Evolutionary conservation across 257 asterid species (phyloP).

Genomic region (Cinchona pubescens): DNA sequence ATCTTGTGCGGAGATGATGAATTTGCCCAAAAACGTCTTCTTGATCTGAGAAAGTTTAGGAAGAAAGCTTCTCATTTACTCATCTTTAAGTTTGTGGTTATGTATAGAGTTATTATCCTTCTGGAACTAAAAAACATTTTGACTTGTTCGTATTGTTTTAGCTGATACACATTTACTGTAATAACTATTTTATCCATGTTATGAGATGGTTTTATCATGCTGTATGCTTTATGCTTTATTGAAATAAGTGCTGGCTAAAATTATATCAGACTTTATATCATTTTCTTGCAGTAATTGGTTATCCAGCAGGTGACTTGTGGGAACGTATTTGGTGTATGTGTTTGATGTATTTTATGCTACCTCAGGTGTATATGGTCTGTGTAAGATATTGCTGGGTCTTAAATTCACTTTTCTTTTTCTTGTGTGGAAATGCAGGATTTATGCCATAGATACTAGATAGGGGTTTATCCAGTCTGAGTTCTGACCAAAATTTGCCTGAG

Average conservation of each 20-base stretch:
- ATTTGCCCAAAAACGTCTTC: too few relatives aligned
- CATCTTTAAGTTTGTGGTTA: background rate
- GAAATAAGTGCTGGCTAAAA: background rate
- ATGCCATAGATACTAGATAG: too few relatives aligned
- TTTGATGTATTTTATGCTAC: too few relatives aligned
- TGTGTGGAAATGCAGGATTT: too few relatives aligned
- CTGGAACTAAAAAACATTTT: background rate
- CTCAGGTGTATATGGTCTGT: too few relatives aligned
- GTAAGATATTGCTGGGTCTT: too few relatives aligned
- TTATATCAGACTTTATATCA: background rate
- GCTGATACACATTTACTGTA: background rate
- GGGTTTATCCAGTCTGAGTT: too few relatives aligned
- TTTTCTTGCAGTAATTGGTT: too few relatives aligned
- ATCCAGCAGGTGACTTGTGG: too few relatives aligned
- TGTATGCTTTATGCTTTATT: background rate
- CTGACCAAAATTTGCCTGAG: too few relatives aligned
- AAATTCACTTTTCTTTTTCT: too few relatives aligned
- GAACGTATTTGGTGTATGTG: too few relatives aligned
- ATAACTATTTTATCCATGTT: background rate
- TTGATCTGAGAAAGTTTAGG: background rate
- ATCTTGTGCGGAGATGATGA: constrained; percentile 14
- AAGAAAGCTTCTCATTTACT: background rate
- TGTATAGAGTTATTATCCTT: background rate
- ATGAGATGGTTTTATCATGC: background rate
- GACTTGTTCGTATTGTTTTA: background rate